Conservation (phyloP, 2,329 filamentous ascomycete species). For the Cladophialophora psammophila region DNA sequence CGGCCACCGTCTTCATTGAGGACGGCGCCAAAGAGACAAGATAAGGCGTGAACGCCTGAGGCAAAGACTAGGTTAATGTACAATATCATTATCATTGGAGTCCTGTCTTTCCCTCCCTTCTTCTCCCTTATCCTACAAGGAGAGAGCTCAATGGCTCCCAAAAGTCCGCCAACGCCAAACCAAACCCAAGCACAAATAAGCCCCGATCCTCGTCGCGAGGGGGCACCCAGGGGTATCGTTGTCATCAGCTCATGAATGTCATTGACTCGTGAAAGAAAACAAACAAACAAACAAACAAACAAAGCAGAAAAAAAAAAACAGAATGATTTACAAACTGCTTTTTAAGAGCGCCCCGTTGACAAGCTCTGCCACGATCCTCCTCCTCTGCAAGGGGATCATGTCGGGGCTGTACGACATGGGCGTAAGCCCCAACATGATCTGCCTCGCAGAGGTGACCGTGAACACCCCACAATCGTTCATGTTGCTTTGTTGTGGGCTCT, state of each 20-base stretch:
- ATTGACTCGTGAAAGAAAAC: background rate
- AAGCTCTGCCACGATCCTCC: conserved; percentile 58
- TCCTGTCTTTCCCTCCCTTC: conserved; percentile 5
- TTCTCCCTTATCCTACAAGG: conserved; percentile 7
- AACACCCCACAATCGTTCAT: conserved; percentile 60
- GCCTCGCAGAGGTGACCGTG: conserved; percentile 57
- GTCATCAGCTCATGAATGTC: conserved; percentile 16
- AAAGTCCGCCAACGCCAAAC: conserved; percentile 10
- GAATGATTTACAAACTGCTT: conserved; percentile 19
- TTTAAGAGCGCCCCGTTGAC: conserved; percentile 48
- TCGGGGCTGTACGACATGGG: conserved; percentile 51
- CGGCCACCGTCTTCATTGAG: background rate
- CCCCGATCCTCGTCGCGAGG: conserved; percentile 1
- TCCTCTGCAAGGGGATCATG: conserved; percentile 52
- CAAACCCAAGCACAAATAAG: background rate
- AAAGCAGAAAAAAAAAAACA: background rate
- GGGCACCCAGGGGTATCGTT: conserved; percentile 8
- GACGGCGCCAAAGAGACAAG: background rate
- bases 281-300: background rate
- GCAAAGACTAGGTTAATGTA: background rate
- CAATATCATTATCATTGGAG: conserved; percentile 16
- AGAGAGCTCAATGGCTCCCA: background rate
- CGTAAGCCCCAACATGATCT: conserved; percentile 52
- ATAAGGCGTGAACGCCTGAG: background rate
- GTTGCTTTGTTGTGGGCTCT: conserved; percentile 56